Percentiles rank a stretch among this genome's conserved stretches.
phyloP scores from a whole-genome alignment of 2,329 filamentous ascomycete genomes.

The Balansia obtecta region DNA sequence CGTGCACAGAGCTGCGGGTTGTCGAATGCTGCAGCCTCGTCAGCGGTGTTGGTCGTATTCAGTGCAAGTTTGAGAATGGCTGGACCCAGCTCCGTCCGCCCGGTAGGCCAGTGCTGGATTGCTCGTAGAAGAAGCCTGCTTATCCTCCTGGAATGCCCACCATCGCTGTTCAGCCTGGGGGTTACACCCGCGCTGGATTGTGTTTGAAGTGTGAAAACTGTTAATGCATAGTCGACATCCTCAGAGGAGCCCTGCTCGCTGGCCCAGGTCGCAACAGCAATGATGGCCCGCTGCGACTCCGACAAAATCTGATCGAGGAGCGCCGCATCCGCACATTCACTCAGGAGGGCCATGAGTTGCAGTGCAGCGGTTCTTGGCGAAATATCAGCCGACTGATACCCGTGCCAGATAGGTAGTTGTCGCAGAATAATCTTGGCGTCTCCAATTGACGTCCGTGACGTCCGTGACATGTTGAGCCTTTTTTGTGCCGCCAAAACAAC shows the following conservation, averaged over 20 bases:
- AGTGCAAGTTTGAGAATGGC: slow-evolving; percentile 49
- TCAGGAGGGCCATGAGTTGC: slow-evolving; percentile 42
- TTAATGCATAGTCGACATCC: slow-evolving; percentile 30
- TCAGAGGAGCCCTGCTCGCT: slow-evolving; percentile 7
- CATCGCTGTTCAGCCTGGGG: slow-evolving; percentile 11
- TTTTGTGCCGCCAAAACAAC: slow-evolving; percentile 49
- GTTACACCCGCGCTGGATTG: slow-evolving; percentile 18
- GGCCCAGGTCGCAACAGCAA: slow-evolving; percentile 12
- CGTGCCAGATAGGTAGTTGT: slow-evolving; percentile 47
- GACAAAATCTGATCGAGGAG: slow-evolving; percentile 17
- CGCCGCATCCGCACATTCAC: slow-evolving; percentile 15
- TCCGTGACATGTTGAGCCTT: slow-evolving; percentile 55
- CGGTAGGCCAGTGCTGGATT: slow-evolving; percentile 19
- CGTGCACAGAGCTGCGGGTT: slow-evolving; percentile 39
- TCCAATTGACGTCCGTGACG: slow-evolving; percentile 42
- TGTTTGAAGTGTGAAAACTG: slow-evolving; percentile 25
- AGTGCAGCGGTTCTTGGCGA: slow-evolving; percentile 53
- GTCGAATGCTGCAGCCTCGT: slow-evolving; percentile 58
- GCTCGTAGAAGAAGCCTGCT: slow-evolving; percentile 18
- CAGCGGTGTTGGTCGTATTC: slow-evolving; percentile 76
- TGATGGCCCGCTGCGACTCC: slow-evolving; percentile 17
- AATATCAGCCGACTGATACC: slow-evolving; percentile 33
- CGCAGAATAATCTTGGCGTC: slow-evolving; percentile 41
- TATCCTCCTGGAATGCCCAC: slow-evolving; percentile 16
- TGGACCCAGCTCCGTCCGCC: slow-evolving; percentile 15